Conservation (phyloP, 331 rosid genomes). For the Acacia concinna region DNA sequence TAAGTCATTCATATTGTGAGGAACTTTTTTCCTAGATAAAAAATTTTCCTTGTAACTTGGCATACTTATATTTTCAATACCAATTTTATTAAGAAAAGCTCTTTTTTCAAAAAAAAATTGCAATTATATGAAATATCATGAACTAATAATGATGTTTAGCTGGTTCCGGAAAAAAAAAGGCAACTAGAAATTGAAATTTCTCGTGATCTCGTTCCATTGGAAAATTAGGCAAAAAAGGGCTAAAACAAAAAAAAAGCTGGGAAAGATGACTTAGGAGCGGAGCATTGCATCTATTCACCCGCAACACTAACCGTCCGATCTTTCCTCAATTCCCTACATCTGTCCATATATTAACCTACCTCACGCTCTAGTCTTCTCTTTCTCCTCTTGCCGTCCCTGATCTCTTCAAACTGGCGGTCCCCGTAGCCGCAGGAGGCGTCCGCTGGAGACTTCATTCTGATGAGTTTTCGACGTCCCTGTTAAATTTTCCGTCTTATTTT, state of each 20-base stretch:
- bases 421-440: neutral
- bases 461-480: neutral
- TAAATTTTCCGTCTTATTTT: neutral
- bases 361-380: neutral
- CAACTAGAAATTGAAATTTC: no score
- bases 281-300: neutral
- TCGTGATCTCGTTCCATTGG: neutral
- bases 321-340: neutral
- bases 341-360: neutral
- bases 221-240: no score
- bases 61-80: neutral
- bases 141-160: neutral
- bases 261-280: neutral
- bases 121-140: no score
- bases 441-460: neutral
- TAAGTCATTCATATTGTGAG: no score
- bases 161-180: no score
- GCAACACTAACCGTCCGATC: constrained; percentile 4
- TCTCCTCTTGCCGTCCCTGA: neutral
- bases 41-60: no score
- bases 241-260: neutral
- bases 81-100: neutral
- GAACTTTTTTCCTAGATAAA: no score
- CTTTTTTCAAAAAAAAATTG: neutral
- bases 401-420: neutral